These are phyloP conservation scores for Debaryomyces sp. DNA, from an alignment of 1,139 yeast genomes.

Conservation along the genomic window DNA sequence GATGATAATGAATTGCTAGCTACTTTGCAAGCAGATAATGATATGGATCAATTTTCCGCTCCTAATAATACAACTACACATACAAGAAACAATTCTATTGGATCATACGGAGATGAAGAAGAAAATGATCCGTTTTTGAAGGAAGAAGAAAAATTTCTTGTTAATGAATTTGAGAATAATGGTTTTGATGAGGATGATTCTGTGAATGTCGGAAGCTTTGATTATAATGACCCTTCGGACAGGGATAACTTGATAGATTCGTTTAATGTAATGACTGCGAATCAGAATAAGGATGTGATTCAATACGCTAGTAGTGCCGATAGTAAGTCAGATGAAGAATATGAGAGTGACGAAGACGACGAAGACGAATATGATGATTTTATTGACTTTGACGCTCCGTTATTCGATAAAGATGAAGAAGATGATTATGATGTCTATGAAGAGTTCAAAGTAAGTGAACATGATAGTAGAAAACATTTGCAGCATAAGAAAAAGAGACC, in stretches of 20 bases:
- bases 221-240: conserved; percentile 16
- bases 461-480: conserved; percentile 6
- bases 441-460: conserved; percentile 5
- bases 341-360: conserved; percentile 29
- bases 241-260: conserved; percentile 25
- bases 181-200: conserved; percentile 48
- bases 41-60: conserved; percentile 47
- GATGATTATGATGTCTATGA: conserved; percentile 25
- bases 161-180: conserved; percentile 50
- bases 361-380: conserved; percentile 37
- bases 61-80: conserved; percentile 17
- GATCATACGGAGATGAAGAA: conserved; percentile 60
- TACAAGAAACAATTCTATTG: conserved; percentile 44
- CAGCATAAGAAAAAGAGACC: conserved; percentile 10
- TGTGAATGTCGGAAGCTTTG: conserved; percentile 17
- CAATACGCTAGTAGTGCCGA: conserved; percentile 34
- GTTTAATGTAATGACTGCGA: conserved; percentile 25
- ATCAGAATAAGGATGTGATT: conserved; percentile 26
- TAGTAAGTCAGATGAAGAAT: conserved; percentile 19
- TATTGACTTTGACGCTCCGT: conserved; percentile 32
- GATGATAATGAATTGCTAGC: conserved; percentile 73
- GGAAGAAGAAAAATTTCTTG: conserved; percentile 50
- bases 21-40: conserved; percentile 68
- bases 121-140: conserved; percentile 49
- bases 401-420: conserved; percentile 22